phyloP scores from a whole-genome alignment of 768 basidiomycete species.

The Royoungia palumana region DNA sequence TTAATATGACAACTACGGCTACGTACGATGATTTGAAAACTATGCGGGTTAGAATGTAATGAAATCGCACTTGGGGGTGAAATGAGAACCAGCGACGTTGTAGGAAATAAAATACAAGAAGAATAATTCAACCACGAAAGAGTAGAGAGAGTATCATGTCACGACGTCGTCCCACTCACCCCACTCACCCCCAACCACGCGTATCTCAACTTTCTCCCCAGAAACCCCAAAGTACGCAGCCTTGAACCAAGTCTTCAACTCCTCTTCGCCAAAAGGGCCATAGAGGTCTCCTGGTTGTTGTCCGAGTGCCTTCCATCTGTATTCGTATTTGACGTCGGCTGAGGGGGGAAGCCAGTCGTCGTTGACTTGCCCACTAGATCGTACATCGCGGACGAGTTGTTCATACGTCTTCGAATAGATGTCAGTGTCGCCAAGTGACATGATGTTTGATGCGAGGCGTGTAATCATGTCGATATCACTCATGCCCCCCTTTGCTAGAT shows the following conservation, averaged over 20 bases:
- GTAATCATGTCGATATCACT: conserved; percentile 77
- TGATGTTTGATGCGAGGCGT: conserved; percentile 81
- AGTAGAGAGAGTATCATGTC: conserved; percentile 29
- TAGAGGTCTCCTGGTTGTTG: conserved; percentile 52
- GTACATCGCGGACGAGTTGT: conserved; percentile 73
- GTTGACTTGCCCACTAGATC: conserved; percentile 67
- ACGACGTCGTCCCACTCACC: conserved; percentile 66
- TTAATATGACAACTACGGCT: conserved; percentile 13
- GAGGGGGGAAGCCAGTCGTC: conserved; percentile 72
- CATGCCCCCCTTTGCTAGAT: conserved; percentile 29
- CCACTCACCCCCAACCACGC: conserved; percentile 69
- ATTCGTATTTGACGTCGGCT: conserved; percentile 75
- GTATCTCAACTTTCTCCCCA: conserved; percentile 78
- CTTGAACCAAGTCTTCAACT: conserved; percentile 76
- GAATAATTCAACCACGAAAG: neutral
- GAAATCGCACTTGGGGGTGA: neutral
- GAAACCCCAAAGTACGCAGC: conserved; percentile 76
- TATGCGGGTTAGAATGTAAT: too few relatives aligned
- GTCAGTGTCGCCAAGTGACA: conserved; percentile 83
- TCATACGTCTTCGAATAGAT: conserved; percentile 86
- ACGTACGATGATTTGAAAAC: neutral
- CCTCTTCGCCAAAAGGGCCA: conserved; percentile 79
- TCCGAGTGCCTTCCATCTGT: conserved; percentile 68
- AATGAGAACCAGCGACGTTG: neutral
- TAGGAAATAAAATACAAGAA: conserved; percentile 14